Evolutionary conservation across 306 rosid genomes (phyloP).

Genomic region (Clitoria ternatea): DNA sequence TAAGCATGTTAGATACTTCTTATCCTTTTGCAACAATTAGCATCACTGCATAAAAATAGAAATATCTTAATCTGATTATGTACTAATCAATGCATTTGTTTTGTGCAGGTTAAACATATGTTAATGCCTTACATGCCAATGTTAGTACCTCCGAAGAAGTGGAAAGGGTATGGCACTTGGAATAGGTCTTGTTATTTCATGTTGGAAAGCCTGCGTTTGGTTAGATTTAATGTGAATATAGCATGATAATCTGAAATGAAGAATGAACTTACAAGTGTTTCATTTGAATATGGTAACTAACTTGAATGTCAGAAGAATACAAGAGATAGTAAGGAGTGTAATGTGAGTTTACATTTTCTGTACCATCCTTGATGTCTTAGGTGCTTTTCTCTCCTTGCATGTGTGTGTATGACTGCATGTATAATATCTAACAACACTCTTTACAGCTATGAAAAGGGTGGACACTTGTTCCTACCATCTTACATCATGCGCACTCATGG

Average conservation of each 20-base stretch:
- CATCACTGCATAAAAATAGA: not conserved
- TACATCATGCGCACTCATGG: conserved; percentile 88
- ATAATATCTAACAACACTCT: not conserved
- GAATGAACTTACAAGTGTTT: not conserved
- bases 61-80: conserved; percentile 4
- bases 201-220: conserved; percentile 7
- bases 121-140: conserved; percentile 80
- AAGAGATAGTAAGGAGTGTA: not conserved
- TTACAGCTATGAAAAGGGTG: conserved; percentile 77
- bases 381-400: not conserved
- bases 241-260: not conserved
- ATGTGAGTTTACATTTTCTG: not conserved
- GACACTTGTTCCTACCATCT: conserved; percentile 79
- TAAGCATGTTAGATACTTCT: conserved; percentile 12
- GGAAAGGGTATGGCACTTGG: conserved; percentile 68
- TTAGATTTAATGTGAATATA: not conserved
- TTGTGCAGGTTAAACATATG: conserved; percentile 68
- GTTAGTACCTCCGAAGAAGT: conserved; percentile 82
- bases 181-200: conserved; percentile 9
- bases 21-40: not conserved
- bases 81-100: conserved; percentile 29
- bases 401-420: not conserved
- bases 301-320: not conserved
- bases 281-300: conserved; percentile 1
- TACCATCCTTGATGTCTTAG: conserved; percentile 8